Percentiles rank a stretch among this genome's conserved stretches.
Conservation (phyloP, 2,329 filamentous ascomycete species). For the Lomentospora prolificans region DNA sequence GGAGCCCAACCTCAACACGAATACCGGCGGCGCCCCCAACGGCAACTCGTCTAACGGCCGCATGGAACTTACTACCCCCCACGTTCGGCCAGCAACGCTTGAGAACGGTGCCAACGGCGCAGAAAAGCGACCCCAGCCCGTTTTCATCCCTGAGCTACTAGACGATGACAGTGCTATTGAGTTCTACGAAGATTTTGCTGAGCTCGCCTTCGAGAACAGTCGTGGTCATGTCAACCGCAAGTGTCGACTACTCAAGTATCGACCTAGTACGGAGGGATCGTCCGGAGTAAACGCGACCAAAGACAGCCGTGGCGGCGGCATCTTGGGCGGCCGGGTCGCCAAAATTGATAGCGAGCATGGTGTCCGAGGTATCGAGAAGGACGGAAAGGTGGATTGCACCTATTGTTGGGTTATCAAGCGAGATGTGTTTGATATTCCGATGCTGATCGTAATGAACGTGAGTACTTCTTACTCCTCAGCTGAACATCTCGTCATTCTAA, state of each 20-base stretch:
- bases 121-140: slow-evolving; percentile 55
- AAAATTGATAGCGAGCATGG: slow-evolving; percentile 64
- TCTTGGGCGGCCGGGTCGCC: slow-evolving; percentile 49
- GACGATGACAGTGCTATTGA: slow-evolving; percentile 89
- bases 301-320: slow-evolving; percentile 27
- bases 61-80: slow-evolving; percentile 39
- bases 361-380: slow-evolving; percentile 71
- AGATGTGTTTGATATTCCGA: slow-evolving; percentile 96
- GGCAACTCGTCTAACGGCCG: slow-evolving; percentile 22
- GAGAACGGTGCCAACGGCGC: slow-evolving; percentile 25
- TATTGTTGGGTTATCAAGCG: slow-evolving; percentile 97
- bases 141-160: slow-evolving; percentile 85
- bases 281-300: slow-evolving; percentile 15
- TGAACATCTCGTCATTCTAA: too few relatives aligned
- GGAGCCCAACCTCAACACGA: slow-evolving; percentile 78
- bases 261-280: slow-evolving; percentile 52
- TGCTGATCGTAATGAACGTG: slow-evolving; percentile 97
- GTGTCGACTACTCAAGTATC: slow-evolving; percentile 85
- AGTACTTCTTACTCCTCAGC: slow-evolving; percentile 32
- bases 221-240: slow-evolving; percentile 74
- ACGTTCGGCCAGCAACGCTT: slow-evolving; percentile 33
- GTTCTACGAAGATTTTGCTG: slow-evolving; percentile 92
- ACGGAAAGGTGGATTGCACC: slow-evolving; percentile 87
- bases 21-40: slow-evolving; percentile 47
- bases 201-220: slow-evolving; percentile 85